Base-by-base conservation (phyloP, 2,329 filamentous ascomycete genomes). In the Claviceps pazoutovae region DNA sequence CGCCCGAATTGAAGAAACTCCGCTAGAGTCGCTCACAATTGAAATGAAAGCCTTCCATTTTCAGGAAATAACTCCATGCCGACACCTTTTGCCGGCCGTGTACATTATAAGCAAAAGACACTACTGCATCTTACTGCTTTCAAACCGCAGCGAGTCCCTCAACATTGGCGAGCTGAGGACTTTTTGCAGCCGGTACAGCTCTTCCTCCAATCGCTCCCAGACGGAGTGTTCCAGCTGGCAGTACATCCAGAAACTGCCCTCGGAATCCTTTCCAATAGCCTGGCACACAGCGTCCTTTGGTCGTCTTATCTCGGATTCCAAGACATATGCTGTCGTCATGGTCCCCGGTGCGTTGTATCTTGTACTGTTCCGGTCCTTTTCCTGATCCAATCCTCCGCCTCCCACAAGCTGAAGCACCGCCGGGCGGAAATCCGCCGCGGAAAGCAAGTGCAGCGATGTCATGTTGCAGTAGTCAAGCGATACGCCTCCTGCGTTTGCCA, bases 111-210 rank as follows among this genome's bases (percentile, higher is more conserved):
- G 30, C 17, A 42, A 45, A 23, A 11, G 4, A n/a, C 23, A 13
- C 7, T n/a, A 26, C 14, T 16, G 6, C 17, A 1, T 30, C 3
- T 23, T n/a, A 17, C 7, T 11, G 16, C 4, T 45, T 23, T 30
- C 43, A 8, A 51, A 49, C 9, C 53, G 47, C 34, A 54, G 36
- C 26, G 47, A 52, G 14, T 41, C 38, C 8, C 53, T 48, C 21
- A 45, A 52, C 11, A 50, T 41, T 23, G 50, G 53, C 37, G 53
- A 54, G 7, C 52, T 54, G n/a, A 50, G 21, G 13, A 30, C 7
- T 45, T 54, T 54, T 37, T 54, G 53, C 44, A 54, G 19, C 5
- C 48, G 44, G 34, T 54, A 54, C 37, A 54, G 48, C 34, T 52
- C 53, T 38, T 54, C 53, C 44, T 54, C 53, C 23, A 54, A 30